Evolutionary conservation across 768 basidiomycete genomes (phyloP), one percentile per base, ranked within the genome.

Genomic region (Podaxis sp.): DNA sequence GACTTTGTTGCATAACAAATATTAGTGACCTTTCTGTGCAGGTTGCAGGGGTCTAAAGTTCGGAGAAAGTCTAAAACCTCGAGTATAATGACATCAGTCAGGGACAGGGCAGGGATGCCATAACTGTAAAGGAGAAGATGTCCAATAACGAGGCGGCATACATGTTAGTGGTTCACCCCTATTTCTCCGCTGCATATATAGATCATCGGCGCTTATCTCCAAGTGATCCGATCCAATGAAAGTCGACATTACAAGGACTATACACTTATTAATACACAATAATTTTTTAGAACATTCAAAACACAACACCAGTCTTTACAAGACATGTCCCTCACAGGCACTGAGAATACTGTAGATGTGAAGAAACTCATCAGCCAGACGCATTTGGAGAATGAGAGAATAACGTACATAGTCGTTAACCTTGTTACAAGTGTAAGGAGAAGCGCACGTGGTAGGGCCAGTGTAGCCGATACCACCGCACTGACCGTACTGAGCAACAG

Each of bases 401-500:
- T 17, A 17, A 7, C 60, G 36, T 46, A 72, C 70, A 37, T 67
- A 69, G 63, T 66, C 66, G 56, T 65, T 71, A 26, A 54, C 44
- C 5, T 58, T 61, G 2, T 51, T 62, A 54, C 70, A 71, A 28
- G 62, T 68, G 62, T 46, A 71, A 0, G 69, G 69, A 2, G 69
- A 44, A 12, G 64, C 64, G 59, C 70, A 71, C 10, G 56, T 64
- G 28, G 65, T 68, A 28, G 57, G 48, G 53, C 67, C 65, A 44
- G 61, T 41, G 40, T 62, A 68, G 4, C 64, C 71, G 20, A 64
- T 56, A 20, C 80, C 79, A 49, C 79, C 78, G 37, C 79, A 80
- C 63, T 80, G 79, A 1, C 74, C 81, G 30, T 75, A 82, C 7
- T 80, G 78, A 3, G 73, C 69, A 20, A 76, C 79, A 36, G 75